Conservation (phyloP, 2,329 filamentous ascomycete genomes). For the Nemania abortiva region DNA sequence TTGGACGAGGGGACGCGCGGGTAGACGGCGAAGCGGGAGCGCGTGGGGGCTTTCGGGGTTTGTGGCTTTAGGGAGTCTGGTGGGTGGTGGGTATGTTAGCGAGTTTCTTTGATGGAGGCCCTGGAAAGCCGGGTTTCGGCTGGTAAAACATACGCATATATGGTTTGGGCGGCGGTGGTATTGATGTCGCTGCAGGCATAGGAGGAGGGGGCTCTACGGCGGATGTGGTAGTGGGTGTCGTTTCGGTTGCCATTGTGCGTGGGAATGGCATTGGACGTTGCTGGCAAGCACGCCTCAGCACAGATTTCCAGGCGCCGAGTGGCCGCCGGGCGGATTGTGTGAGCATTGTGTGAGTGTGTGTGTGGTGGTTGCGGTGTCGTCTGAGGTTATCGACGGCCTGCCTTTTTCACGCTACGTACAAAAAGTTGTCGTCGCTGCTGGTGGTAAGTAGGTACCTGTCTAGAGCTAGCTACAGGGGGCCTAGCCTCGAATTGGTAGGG, state of each 20-base stretch:
- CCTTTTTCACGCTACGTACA: constrained; percentile 9
- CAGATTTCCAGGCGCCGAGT: constrained; percentile 76
- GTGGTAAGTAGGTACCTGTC: neutral
- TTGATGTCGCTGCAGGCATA: constrained; percentile 26
- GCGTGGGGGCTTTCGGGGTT: constrained; percentile 44
- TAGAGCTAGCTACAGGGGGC: neutral
- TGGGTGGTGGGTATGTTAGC: neutral
- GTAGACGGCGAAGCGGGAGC: constrained; percentile 66
- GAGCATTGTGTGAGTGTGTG: no score
- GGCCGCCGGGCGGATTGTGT: constrained; percentile 73
- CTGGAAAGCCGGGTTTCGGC: neutral
- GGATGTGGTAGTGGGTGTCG: constrained; percentile 40
- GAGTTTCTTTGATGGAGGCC: neutral
- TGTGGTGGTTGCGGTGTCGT: constrained; percentile 28
- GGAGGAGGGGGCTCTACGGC: constrained; percentile 19
- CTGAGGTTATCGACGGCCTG: constrained; percentile 1
- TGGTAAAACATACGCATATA: constrained; percentile 39
- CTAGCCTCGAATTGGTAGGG: constrained; percentile 19
- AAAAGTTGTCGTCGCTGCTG: constrained; percentile 35
- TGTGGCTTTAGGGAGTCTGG: constrained; percentile 28
- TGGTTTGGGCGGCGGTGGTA: constrained; percentile 38
- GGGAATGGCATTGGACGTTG: constrained; percentile 55
- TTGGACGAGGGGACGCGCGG: constrained; percentile 68
- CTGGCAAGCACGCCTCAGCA: constrained; percentile 69
- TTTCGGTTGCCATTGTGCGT: constrained; percentile 63